Evolutionary conservation across 257 asterid species (phyloP).

Genomic region (Nicotiana paniculata): DNA sequence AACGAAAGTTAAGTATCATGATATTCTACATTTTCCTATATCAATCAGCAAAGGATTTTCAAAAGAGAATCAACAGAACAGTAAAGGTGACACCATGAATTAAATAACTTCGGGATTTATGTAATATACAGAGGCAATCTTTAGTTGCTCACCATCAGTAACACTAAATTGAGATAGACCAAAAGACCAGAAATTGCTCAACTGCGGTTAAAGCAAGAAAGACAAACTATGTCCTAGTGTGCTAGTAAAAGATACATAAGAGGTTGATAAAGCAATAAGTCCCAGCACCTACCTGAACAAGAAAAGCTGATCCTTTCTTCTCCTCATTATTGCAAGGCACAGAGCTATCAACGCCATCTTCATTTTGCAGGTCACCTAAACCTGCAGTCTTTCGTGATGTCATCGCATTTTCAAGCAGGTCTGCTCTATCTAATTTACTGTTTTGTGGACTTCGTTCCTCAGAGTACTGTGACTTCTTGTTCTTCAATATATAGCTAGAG

Average conservation of each 20-base stretch:
- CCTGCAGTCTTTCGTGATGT: not conserved
- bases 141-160: not conserved
- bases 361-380: not conserved
- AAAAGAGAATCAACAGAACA: not conserved
- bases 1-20: not conserved
- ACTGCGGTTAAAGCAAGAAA: not conserved
- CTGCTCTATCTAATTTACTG: constrained; percentile 11
- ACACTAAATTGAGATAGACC: not conserved
- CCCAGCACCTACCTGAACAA: constrained; percentile 51
- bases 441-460: constrained; percentile 30
- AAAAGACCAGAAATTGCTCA: not conserved
- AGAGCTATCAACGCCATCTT: constrained; percentile 14
- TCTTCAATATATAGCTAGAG: constrained; percentile 23
- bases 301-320: constrained; percentile 71
- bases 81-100: not conserved
- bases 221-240: not conserved
- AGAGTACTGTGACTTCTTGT: constrained; percentile 17
- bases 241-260: not conserved
- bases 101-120: not conserved
- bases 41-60: not conserved
- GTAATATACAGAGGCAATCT: not conserved
- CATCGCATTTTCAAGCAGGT: constrained; percentile 23
- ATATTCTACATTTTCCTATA: not conserved
- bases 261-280: not conserved
- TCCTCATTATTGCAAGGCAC: constrained; percentile 38